These are phyloP conservation scores for Cynara cardunculus DNA, from an alignment of 129 eudicot genomes.

Conservation along the genomic window DNA sequence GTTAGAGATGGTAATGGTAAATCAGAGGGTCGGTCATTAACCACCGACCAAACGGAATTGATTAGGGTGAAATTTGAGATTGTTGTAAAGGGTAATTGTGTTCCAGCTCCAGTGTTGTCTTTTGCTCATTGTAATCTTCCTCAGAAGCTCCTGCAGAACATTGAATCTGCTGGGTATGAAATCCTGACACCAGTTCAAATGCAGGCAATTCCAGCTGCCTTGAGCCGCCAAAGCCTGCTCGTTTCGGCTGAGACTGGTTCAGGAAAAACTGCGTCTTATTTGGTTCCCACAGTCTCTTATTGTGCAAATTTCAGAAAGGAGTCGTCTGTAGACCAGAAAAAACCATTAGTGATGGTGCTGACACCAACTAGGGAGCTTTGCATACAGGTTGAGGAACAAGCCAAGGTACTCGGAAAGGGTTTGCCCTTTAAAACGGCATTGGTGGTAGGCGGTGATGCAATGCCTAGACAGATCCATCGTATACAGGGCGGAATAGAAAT, in stretches of 20 bases:
- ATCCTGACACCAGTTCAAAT: conserved; percentile 97
- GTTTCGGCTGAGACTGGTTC: conserved; percentile 97
- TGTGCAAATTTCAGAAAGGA: conserved; percentile 43
- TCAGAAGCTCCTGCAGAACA: conserved; percentile 65
- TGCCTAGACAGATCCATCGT: conserved; percentile 79
- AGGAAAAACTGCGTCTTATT: conserved; percentile 85
- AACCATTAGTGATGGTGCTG: conserved; percentile 63
- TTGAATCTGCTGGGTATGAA: conserved; percentile 75
- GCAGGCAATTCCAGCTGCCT: conserved; percentile 94
- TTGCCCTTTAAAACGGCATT: conserved; percentile 89
- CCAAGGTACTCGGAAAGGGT: conserved; percentile 77
- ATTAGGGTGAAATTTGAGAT: conserved; percentile 69
- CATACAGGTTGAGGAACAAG: conserved; percentile 93
- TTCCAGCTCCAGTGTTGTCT: conserved; percentile 64
- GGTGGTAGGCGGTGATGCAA: conserved; percentile 91
- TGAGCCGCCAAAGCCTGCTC: conserved; percentile 66
- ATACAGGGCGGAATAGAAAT: conserved; percentile 64
- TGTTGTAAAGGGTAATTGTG: conserved; percentile 49
- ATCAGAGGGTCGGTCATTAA: conserved; percentile 25
- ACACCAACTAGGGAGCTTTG: conserved; percentile 92
- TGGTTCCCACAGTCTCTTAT: conserved; percentile 63
- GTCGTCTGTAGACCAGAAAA: conserved; percentile 25
- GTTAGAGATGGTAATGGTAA: conserved; percentile 45
- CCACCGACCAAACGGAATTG: conserved; percentile 31
- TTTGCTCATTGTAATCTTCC: conserved; percentile 69